Conservation (phyloP, 805 yeast species). For the Sugiyamaella valdiviana region DNA sequence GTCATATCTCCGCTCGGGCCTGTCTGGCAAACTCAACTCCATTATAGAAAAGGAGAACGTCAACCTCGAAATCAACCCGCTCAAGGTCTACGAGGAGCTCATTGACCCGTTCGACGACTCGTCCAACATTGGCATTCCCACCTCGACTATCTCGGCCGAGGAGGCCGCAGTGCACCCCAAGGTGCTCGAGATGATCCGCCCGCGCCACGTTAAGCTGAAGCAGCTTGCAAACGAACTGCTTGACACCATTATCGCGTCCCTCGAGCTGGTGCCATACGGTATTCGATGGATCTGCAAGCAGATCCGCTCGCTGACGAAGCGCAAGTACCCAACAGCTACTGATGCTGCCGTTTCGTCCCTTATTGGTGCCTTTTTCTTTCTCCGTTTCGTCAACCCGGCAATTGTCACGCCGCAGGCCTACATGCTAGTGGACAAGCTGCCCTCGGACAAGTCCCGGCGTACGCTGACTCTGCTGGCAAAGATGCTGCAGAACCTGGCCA, state of each 20-base stretch:
- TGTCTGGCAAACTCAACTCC: conserved; percentile 25
- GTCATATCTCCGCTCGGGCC: conserved; percentile 30
- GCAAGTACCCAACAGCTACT: conserved; percentile 57
- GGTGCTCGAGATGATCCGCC: conserved; percentile 26
- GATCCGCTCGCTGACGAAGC: conserved; percentile 49
- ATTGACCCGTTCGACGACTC: conserved; percentile 18
- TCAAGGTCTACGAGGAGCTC: conserved; percentile 29
- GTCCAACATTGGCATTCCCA: background rate
- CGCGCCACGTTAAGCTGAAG: conserved; percentile 24
- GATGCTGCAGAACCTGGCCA: conserved; percentile 79
- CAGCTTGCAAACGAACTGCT: conserved; percentile 31
- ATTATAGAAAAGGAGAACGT: conserved; percentile 25
- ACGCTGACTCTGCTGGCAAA: conserved; percentile 74
- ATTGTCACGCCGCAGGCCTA: conserved; percentile 77
- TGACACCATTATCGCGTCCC: conserved; percentile 51
- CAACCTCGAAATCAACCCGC: conserved; percentile 32
- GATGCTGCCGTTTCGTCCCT: conserved; percentile 31
- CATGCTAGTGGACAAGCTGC: conserved; percentile 32
- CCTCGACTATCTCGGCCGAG: conserved; percentile 26
- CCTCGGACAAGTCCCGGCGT: conserved; percentile 45
- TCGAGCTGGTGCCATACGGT: conserved; percentile 59
- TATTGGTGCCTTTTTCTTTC: conserved; percentile 81
- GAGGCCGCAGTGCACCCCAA: conserved; percentile 28
- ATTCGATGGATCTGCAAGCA: conserved; percentile 64
- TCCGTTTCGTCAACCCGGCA: conserved; percentile 81